These are phyloP conservation scores for Penicillium daleae DNA, from an alignment of 495 filamentous ascomycete species.

Conservation along the genomic window DNA sequence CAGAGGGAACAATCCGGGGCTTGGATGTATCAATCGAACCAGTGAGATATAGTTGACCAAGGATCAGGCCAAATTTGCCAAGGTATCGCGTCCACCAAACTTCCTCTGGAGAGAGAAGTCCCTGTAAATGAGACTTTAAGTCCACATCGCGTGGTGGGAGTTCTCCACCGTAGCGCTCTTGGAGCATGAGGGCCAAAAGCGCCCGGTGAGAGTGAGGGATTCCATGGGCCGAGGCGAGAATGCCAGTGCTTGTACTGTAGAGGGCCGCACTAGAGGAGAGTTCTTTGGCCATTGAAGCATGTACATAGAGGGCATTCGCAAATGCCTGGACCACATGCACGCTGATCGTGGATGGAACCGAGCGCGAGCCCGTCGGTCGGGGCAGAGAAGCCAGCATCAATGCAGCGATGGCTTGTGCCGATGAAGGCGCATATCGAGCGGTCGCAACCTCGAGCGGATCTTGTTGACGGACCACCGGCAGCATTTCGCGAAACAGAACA, in stretches of 20 bases:
- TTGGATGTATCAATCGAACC: constrained; percentile 34
- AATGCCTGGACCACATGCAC: constrained; percentile 53
- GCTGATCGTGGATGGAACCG: constrained; percentile 43
- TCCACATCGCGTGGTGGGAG: constrained; percentile 57
- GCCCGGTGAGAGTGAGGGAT: constrained; percentile 73
- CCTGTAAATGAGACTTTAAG: constrained; percentile 50
- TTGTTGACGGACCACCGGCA: constrained; percentile 61
- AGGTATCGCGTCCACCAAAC: constrained; percentile 68
- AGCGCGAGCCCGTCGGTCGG: constrained; percentile 23
- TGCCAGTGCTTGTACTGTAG: constrained; percentile 69
- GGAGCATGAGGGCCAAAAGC: constrained; percentile 72
- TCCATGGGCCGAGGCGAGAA: constrained; percentile 68
- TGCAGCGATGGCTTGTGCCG: constrained; percentile 38
- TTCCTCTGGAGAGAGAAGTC: constrained; percentile 48
- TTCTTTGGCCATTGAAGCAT: constrained; percentile 51
- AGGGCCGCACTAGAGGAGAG: constrained; percentile 67
- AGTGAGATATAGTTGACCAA: constrained; percentile 34
- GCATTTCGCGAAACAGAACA: constrained; percentile 64
- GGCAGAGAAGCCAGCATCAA: constrained; percentile 53
- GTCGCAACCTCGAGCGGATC: constrained; percentile 69
- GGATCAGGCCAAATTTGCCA: constrained; percentile 43
- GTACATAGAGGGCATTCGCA: constrained; percentile 58
- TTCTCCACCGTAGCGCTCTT: constrained; percentile 73
- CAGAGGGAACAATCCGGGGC: constrained; percentile 33
- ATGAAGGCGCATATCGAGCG: constrained; percentile 50